Evolutionary conservation across 169 alveolate species (phyloP).

Genomic region (Sarcocystis neurona): DNA sequence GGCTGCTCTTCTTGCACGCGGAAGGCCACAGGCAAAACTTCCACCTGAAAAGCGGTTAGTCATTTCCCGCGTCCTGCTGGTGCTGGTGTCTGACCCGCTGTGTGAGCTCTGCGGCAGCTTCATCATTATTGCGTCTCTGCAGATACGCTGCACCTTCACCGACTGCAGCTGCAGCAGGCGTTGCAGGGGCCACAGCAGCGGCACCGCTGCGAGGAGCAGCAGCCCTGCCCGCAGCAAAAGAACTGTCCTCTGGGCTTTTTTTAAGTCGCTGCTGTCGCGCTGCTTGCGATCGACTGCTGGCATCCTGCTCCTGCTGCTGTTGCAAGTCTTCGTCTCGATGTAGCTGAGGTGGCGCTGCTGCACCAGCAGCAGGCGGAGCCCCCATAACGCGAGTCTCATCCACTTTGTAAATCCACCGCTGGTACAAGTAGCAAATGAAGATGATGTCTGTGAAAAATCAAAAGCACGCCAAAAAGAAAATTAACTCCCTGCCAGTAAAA

Average conservation of each 20-base stretch:
- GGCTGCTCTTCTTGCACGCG: too few species aligned
- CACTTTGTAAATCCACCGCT: constrained; percentile 84
- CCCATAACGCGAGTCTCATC: constrained; percentile 60
- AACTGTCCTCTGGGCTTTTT: too few species aligned
- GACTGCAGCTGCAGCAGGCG: too few species aligned
- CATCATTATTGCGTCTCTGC: too few species aligned
- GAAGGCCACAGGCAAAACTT: too few species aligned
- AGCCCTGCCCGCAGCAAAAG: not conserved
- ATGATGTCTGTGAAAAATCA: constrained; percentile 76
- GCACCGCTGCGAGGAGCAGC: not conserved
- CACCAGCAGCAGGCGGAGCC: not conserved
- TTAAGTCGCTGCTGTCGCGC: not conserved
- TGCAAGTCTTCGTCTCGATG: constrained; percentile 6
- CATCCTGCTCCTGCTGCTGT: not conserved
- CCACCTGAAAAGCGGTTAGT: too few species aligned
- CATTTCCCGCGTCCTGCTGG: too few species aligned
- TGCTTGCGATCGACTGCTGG: not conserved
- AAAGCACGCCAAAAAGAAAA: not conserved
- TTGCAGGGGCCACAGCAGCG: too few species aligned
- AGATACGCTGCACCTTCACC: too few species aligned
- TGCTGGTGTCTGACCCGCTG: too few species aligned
- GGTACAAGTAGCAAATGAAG: constrained; percentile 89
- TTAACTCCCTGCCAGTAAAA: too few species aligned
- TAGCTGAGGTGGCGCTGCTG: not conserved
- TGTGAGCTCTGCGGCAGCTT: too few species aligned